Evolutionary conservation across 768 basidiomycete genomes (phyloP).

Genomic region (Xerocomus brunneocitrinus): DNA sequence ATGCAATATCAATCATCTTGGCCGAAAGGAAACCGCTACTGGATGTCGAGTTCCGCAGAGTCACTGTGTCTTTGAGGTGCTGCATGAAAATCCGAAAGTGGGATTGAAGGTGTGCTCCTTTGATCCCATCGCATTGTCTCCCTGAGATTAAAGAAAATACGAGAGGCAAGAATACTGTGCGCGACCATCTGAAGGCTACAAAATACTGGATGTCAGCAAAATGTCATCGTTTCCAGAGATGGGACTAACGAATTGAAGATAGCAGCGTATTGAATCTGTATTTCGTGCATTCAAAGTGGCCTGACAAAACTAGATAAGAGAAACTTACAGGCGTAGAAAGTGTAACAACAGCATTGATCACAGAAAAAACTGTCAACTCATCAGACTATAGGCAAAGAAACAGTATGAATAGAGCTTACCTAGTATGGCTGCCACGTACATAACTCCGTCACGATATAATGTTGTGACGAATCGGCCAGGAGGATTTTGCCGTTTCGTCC

Average conservation of each 20-base stretch:
- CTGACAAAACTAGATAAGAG: not conserved
- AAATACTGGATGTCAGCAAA: not conserved
- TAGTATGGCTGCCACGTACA: constrained; percentile 17
- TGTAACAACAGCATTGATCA: constrained; percentile 14
- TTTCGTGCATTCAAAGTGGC: not conserved
- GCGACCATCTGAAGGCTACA: constrained; percentile 18
- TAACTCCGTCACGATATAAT: constrained; percentile 16
- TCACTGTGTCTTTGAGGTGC: not conserved
- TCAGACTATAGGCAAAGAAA: not conserved
- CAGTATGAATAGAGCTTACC: not conserved
- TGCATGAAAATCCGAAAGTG: constrained; percentile 12
- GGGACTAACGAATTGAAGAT: constrained; percentile 16
- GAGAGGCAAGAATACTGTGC: constrained; percentile 24
- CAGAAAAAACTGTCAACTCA: constrained; percentile 10
- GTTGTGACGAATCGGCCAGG: constrained; percentile 9
- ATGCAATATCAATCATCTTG: not conserved
- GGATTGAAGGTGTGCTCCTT: not conserved
- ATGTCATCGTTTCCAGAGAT: not conserved
- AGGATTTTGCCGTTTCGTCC: constrained; percentile 8
- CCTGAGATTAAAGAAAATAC: constrained; percentile 22
- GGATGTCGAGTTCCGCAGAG: not conserved
- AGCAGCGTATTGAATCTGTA: constrained; percentile 11
- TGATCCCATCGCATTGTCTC: constrained; percentile 13
- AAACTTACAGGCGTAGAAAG: constrained; percentile 8
- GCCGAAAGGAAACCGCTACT: not conserved